These are phyloP conservation scores for Achaetomium macrosporum DNA, from an alignment of 2,329 filamentous ascomycete genomes.

Conservation along the genomic window DNA sequence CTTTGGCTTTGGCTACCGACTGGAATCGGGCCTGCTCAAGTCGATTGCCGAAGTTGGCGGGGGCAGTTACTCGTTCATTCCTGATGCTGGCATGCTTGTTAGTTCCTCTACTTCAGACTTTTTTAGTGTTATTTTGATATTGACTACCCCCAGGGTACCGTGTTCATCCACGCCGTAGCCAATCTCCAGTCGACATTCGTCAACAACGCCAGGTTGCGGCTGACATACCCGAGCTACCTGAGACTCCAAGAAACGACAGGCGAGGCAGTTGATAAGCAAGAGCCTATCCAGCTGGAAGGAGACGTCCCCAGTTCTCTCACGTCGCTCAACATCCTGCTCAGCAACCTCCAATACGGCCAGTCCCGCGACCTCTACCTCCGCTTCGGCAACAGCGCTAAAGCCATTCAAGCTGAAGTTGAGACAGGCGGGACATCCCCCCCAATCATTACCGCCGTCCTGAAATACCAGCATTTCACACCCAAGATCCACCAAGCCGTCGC, in stretches of 20 bases:
- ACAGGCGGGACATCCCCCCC: conserved; percentile 11
- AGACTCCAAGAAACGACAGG: conserved; percentile 37
- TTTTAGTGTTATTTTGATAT: background rate
- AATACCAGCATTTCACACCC: conserved; percentile 29
- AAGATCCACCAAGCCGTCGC: conserved; percentile 4
- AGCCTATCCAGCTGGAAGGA: conserved; percentile 19
- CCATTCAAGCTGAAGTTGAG: background rate
- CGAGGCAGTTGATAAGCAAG: conserved; percentile 33
- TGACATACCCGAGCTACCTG: conserved; percentile 36
- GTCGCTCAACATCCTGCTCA: conserved; percentile 37
- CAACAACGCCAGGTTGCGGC: conserved; percentile 37
- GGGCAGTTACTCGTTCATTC: conserved; percentile 57
- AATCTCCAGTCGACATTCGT: conserved; percentile 56
- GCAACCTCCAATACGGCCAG: conserved; percentile 56
- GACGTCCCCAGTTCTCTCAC: conserved; percentile 8
- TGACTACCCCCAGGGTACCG: conserved; percentile 39
- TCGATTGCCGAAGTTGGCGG: conserved; percentile 52
- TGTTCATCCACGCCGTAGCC: conserved; percentile 56
- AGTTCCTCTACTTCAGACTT: conserved; percentile 11
- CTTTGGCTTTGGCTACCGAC: conserved; percentile 48
- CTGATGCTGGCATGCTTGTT: conserved; percentile 56
- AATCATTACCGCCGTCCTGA: conserved; percentile 32
- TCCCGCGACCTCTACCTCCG: conserved; percentile 49
- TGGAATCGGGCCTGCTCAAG: conserved; percentile 50
- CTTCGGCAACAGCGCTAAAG: conserved; percentile 23